Base-by-base conservation (phyloP, 2,329 filamentous ascomycete genomes). In the Aspergillus sp. region DNA sequence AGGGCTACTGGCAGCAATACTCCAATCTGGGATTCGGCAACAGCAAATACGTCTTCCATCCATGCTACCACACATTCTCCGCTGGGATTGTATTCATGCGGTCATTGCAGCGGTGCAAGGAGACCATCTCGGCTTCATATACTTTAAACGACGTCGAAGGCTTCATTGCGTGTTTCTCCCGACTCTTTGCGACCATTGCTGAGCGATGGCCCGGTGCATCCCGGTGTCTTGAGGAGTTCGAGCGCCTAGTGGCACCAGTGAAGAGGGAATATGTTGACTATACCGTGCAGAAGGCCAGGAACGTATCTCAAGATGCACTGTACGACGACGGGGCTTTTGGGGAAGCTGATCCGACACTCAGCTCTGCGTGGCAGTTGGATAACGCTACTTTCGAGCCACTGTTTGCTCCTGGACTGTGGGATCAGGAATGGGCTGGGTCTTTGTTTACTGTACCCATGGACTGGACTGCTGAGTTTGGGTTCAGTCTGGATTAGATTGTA, bases 11-110 rank as follows among this genome's bases (percentile, higher is more conserved):
- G 33, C 17, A 41, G 27, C 33, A 51, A 8, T 31, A 31, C 3
- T 14, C 35, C 12, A 51, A 51, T 7, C 25, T 37, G 33, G 48
- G 27, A 14, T 51, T 51, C 21, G 48, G 48, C 2, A 35, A 23
- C 35, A 51, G 39, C 48, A 51, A 51, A 41, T 51, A 51, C 35
- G 27, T 37, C 35, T 51, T 51, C 12, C 48, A 51, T 14, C 21
- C 35, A 7, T 40, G 33, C 48, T 41, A 51, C 23, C 48, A 51
- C n/a, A 51, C 48, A 35, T 51, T 51, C 19, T 27, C 35, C 8
- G 48, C 48, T 6, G 48, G 19, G 3, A 15, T 51, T 17, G 48
- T 51, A 1, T 51, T 51, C 12, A 19, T 51, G 12, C 15, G 35
- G 2, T 35, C 40, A 0, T 15, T 51, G 12, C 48, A 23, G 14